Percentiles rank a stretch among this genome's conserved stretches.
These are phyloP conservation scores for Endocalyx cinctus DNA, from an alignment of 2,329 filamentous ascomycete species.

Conservation along the genomic window DNA sequence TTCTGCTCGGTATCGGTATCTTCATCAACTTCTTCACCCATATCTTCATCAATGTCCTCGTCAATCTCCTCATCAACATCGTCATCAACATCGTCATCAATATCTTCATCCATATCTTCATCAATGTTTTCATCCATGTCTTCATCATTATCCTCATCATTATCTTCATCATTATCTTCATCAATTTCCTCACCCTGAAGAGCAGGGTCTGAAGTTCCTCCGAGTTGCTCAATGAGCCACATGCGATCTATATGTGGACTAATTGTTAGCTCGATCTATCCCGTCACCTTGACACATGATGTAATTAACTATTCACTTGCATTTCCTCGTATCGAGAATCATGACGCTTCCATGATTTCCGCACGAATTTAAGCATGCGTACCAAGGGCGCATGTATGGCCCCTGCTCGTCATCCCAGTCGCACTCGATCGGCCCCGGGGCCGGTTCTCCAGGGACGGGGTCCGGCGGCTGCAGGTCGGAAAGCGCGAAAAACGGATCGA, in stretches of 20 bases:
- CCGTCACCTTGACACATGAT: neutral
- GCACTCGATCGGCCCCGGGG: neutral
- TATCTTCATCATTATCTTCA: too few relatives aligned
- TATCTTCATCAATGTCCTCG: too few relatives aligned
- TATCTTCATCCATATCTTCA: too few relatives aligned
- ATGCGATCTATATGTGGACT: constrained; percentile 7
- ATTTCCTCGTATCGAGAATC: constrained; percentile 15
- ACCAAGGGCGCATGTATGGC: constrained; percentile 15
- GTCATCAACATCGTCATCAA: too few relatives aligned
- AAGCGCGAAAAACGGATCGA: constrained; percentile 8
- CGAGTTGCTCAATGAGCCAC: constrained; percentile 9
- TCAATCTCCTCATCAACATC: too few relatives aligned
- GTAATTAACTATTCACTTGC: too few relatives aligned
- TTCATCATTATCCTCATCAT: too few relatives aligned
- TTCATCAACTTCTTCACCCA: too few relatives aligned
- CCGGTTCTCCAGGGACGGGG: neutral
- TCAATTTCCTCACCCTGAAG: neutral
- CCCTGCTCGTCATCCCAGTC: constrained; percentile 13
- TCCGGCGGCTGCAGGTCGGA: constrained; percentile 4
- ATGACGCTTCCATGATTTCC: constrained; percentile 17
- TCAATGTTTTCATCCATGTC: too few relatives aligned
- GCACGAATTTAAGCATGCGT: constrained; percentile 9
- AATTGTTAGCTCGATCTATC: neutral
- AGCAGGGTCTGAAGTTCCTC: constrained; percentile 7
- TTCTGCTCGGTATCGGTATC: neutral